phyloP scores from a whole-genome alignment of 768 basidiomycete genomes.

The Paxillus ammoniavirescens region DNA sequence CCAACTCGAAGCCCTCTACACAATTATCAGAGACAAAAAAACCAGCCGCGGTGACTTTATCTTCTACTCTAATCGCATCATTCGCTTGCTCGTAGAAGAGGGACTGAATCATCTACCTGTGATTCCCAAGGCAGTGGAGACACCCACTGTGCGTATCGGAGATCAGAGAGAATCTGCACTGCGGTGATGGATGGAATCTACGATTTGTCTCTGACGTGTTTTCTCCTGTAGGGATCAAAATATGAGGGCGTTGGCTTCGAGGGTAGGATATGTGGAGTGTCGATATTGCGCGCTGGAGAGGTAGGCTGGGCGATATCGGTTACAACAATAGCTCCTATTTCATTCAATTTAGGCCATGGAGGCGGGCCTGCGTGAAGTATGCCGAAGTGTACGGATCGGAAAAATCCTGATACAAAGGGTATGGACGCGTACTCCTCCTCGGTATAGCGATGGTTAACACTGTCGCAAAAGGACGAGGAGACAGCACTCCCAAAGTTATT shows the following conservation, averaged over 20 bases:
- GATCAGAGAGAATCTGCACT: neutral
- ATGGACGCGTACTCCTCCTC: slow-evolving; percentile 19
- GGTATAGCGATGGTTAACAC: neutral
- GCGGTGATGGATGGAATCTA: neutral
- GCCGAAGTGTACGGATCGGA: slow-evolving; percentile 90
- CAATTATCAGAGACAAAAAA: slow-evolving; percentile 87
- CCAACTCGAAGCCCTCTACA: slow-evolving; percentile 93
- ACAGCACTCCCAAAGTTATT: slow-evolving; percentile 92
- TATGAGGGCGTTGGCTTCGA: slow-evolving; percentile 95
- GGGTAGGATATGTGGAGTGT: slow-evolving; percentile 95
- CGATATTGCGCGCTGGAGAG: slow-evolving; percentile 93
- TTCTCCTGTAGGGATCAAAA: slow-evolving; percentile 55
- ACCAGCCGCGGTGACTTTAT: slow-evolving; percentile 93
- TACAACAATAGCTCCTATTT: neutral
- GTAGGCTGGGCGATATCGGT: slow-evolving; percentile 34
- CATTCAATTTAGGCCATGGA: slow-evolving; percentile 79
- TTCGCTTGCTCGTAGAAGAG: slow-evolving; percentile 76
- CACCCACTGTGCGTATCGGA: slow-evolving; percentile 69
- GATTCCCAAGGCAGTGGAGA: slow-evolving; percentile 71
- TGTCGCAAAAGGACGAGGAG: slow-evolving; percentile 76
- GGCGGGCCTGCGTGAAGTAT: slow-evolving; percentile 92
- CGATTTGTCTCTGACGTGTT: neutral
- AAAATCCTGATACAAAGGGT: slow-evolving; percentile 98
- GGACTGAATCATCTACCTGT: slow-evolving; percentile 88
- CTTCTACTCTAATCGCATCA: slow-evolving; percentile 94